These are phyloP conservation scores for Zoysia matrella DNA, from an alignment of 202 grass and related monocot species.

Conservation along the genomic window DNA sequence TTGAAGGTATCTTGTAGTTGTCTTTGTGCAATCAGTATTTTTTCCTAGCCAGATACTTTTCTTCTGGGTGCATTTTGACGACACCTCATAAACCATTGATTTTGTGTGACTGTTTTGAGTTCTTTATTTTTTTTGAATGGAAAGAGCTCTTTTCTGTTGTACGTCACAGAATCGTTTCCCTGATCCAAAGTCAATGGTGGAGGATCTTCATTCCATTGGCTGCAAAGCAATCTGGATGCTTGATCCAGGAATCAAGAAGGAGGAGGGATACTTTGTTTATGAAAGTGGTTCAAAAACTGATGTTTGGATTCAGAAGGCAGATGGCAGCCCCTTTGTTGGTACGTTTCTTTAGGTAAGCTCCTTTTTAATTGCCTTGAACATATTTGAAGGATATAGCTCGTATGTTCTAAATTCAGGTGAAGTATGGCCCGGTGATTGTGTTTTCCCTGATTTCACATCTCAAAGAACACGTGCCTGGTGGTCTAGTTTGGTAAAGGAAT, in stretches of 20 bases:
- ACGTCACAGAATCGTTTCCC: slow-evolving; percentile 67
- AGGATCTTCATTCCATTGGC: slow-evolving; percentile 69
- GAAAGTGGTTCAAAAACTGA: slow-evolving; percentile 79
- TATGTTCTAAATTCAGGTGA: slow-evolving; percentile 62
- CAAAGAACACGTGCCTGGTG: slow-evolving; percentile 82
- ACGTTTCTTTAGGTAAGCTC: slow-evolving; percentile 31
- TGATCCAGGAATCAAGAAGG: slow-evolving; percentile 93
- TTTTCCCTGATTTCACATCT: slow-evolving; percentile 92
- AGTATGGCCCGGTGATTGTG: slow-evolving; percentile 97
- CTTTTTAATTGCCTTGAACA: background rate
- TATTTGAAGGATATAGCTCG: slow-evolving; percentile 20
- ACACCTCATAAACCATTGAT: slow-evolving; percentile 5
- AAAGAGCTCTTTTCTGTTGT: slow-evolving; percentile 26
- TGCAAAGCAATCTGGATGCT: slow-evolving; percentile 99
- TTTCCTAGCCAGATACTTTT: slow-evolving; percentile 14
- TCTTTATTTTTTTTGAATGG: no score
- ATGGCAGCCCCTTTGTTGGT: slow-evolving; percentile 79
- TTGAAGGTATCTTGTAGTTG: background rate
- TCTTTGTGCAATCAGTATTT: background rate
- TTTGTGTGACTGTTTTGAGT: background rate
- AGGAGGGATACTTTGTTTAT: slow-evolving; percentile 82
- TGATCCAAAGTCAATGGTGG: slow-evolving; percentile 82
- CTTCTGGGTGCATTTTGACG: slow-evolving; percentile 18
- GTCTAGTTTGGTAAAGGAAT: slow-evolving; percentile 82
- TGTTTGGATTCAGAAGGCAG: slow-evolving; percentile 78